These are phyloP conservation scores for Picochlorum sp. DNA, from an alignment of 139 green algal species.

Conservation along the genomic window DNA sequence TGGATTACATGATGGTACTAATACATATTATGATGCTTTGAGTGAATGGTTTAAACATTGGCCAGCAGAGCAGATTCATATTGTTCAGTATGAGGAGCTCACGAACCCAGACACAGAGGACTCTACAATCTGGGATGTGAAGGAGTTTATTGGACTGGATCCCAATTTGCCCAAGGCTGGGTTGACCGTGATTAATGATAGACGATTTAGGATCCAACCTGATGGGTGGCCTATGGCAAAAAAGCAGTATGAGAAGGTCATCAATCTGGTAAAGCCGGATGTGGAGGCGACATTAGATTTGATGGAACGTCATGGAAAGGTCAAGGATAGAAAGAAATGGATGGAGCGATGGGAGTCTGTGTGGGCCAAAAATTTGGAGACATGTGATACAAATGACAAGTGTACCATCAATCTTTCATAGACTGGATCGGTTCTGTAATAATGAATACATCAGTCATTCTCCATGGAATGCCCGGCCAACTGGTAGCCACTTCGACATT, in stretches of 20 bases:
- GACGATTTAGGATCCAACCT: constrained; percentile 4
- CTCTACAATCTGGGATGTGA: not conserved
- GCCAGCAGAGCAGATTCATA: constrained; percentile 5
- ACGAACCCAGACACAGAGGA: not conserved
- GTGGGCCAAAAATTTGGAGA: constrained; percentile 10
- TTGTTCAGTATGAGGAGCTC: constrained; percentile 16
- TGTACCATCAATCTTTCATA: constrained; percentile 14
- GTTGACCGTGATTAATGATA: constrained; percentile 2
- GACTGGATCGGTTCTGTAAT: too few species aligned
- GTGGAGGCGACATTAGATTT: not conserved
- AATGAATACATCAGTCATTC: too few species aligned
- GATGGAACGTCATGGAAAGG: constrained; percentile 1
- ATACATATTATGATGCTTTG: not conserved
- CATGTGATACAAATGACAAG: constrained; percentile 2
- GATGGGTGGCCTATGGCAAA: constrained; percentile 10
- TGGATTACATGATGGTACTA: not conserved
- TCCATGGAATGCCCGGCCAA: too few species aligned
- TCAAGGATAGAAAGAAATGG: constrained; percentile 2
- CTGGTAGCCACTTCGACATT: too few species aligned
- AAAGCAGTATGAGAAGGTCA: constrained; percentile 11
- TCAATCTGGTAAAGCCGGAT: constrained; percentile 6
- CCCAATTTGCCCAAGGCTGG: not conserved
- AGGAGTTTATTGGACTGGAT: constrained; percentile 9
- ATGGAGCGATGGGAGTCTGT: constrained; percentile 9
- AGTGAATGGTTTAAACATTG: not conserved